Percentiles rank a stretch among this genome's conserved stretches.
These are phyloP conservation scores for Paecilomyces sp. DNA, from an alignment of 2,329 filamentous ascomycete species.

Conservation along the genomic window DNA sequence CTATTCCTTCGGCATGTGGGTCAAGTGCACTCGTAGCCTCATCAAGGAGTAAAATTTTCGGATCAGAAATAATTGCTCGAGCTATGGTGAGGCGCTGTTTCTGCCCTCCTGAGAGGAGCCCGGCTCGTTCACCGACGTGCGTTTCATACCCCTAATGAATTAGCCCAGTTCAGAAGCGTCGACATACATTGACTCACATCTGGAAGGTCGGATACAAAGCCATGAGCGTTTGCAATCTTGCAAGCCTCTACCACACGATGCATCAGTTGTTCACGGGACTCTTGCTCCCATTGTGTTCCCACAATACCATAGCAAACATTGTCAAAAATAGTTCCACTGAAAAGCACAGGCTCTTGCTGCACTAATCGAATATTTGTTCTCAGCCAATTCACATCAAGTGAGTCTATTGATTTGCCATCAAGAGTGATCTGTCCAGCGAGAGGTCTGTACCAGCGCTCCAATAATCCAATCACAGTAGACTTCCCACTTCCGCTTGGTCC, in stretches of 20 bases:
- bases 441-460: constrained; percentile 67
- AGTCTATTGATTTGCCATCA: constrained; percentile 28
- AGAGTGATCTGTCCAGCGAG: constrained; percentile 25
- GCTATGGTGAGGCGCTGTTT: constrained; percentile 88
- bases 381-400: constrained; percentile 23
- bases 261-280: constrained; percentile 45
- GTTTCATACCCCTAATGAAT: constrained; percentile 58
- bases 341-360: constrained; percentile 64
- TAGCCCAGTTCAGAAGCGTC: not conserved
- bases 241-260: constrained; percentile 12
- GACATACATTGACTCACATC: constrained; percentile 38
- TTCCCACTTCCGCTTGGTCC: constrained; percentile 82
- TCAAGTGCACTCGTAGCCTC: constrained; percentile 87
- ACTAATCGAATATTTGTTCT: constrained; percentile 16
- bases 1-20: constrained; percentile 77
- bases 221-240: constrained; percentile 54
- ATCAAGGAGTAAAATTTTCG: constrained; percentile 77
- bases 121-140: constrained; percentile 75
- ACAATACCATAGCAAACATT: constrained; percentile 60
- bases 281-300: constrained; percentile 62
- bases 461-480: constrained; percentile 76
- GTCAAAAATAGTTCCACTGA: constrained; percentile 71
- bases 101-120: constrained; percentile 80
- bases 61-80: constrained; percentile 70
- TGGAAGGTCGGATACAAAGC: constrained; percentile 68